These are phyloP conservation scores for Cercospora berteroae DNA, from an alignment of 2,329 filamentous ascomycete genomes.

Conservation along the genomic window DNA sequence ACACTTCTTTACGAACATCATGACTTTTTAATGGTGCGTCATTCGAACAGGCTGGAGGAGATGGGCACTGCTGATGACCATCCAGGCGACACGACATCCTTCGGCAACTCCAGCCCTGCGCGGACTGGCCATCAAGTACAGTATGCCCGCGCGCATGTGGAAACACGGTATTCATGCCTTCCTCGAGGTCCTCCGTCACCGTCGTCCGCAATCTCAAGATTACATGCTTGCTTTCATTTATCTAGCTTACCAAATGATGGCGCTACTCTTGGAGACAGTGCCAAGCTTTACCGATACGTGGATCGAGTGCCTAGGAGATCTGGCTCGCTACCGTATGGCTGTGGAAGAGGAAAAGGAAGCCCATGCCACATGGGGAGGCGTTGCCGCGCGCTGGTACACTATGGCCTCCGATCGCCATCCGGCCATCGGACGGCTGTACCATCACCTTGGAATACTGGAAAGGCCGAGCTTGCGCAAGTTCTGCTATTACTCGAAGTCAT, in stretches of 20 bases:
- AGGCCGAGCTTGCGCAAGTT: constrained; percentile 69
- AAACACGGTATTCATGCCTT: constrained; percentile 71
- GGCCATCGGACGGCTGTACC: constrained; percentile 74
- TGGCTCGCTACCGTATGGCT: constrained; percentile 84
- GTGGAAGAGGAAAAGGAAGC: constrained; percentile 76
- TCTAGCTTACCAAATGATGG: constrained; percentile 85
- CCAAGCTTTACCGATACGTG: constrained; percentile 81
- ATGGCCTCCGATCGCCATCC: constrained; percentile 76
- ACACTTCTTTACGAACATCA: constrained; percentile 55
- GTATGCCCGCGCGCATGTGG: constrained; percentile 95
- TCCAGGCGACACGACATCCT: constrained; percentile 73
- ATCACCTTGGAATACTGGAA: constrained; percentile 80
- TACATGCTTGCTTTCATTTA: constrained; percentile 93
- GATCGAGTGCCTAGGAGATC: constrained; percentile 88
- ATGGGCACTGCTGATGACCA: not conserved
- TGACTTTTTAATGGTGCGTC: constrained; percentile 58
- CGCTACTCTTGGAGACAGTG: constrained; percentile 80
- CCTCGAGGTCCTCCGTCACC: constrained; percentile 58
- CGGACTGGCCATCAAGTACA: constrained; percentile 73
- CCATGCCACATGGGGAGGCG: constrained; percentile 72
- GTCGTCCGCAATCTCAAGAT: constrained; percentile 73
- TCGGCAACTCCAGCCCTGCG: constrained; percentile 67
- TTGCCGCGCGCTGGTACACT: constrained; percentile 80
- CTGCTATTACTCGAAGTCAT: constrained; percentile 68
- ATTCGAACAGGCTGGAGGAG: too few relatives aligned